Conservation (phyloP, 441 rosid species). For the Corymbia calophylla region DNA sequence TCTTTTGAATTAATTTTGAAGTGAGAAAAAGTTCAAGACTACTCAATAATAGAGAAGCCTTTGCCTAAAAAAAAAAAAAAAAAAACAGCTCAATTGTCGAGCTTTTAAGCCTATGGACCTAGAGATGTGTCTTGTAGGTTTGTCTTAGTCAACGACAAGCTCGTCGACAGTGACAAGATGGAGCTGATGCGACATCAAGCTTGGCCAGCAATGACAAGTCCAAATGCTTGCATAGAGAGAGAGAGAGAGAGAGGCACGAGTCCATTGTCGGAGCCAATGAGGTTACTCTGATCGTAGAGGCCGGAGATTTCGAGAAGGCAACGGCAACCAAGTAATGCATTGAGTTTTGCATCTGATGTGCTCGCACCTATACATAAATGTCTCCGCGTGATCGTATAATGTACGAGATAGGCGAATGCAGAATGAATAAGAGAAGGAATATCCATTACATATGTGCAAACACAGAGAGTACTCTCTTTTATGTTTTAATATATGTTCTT, state of each 20-base stretch:
- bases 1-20: too few relatives aligned
- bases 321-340: background rate
- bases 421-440: background rate
- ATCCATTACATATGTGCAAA: background rate
- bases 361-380: background rate
- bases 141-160: background rate
- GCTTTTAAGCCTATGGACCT: background rate
- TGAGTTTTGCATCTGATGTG: background rate
- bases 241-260: background rate
- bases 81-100: background rate
- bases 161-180: background rate
- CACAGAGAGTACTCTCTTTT: background rate
- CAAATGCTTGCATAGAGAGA: too few relatives aligned
- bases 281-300: background rate
- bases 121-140: background rate
- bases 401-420: background rate
- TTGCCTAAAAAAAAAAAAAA: background rate
- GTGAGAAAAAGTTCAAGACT: too few relatives aligned
- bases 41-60: background rate
- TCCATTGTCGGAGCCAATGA: background rate
- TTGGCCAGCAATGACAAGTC: background rate
- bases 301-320: background rate
- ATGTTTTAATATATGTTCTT: background rate
- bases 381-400: background rate
- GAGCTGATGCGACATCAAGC: background rate